phyloP scores from a whole-genome alignment of 2,329 filamentous ascomycete species.

The Basipetospora sp. region DNA sequence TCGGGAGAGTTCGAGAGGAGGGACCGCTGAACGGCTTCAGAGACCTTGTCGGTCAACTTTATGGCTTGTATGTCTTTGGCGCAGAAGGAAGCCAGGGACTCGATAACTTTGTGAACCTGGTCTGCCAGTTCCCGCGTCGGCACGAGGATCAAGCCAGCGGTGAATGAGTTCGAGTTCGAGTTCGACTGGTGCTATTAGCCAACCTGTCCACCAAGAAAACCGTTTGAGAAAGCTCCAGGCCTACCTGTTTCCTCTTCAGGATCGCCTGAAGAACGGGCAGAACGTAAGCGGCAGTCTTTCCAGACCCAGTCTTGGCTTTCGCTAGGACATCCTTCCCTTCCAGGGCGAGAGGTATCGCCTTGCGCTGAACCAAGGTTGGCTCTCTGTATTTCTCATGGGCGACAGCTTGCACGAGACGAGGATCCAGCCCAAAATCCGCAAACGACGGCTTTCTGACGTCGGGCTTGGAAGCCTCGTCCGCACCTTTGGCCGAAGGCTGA shows the following conservation, averaged over 20 bases:
- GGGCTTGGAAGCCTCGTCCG: slow-evolving; percentile 10
- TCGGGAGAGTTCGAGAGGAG: slow-evolving; percentile 77
- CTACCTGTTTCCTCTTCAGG: slow-evolving; percentile 59
- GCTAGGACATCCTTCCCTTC: slow-evolving; percentile 81
- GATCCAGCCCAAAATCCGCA: slow-evolving; percentile 63
- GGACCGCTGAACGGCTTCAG: slow-evolving; percentile 74
- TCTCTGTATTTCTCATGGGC: slow-evolving; percentile 69
- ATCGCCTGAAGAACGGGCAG: slow-evolving; percentile 78
- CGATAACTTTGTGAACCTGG: slow-evolving; percentile 69
- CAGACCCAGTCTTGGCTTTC: slow-evolving; percentile 85
- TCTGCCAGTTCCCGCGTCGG: slow-evolving; percentile 89
- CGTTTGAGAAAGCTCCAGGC: no score
- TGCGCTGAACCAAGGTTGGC: slow-evolving; percentile 77
- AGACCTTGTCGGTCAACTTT: slow-evolving; percentile 82
- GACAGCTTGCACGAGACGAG: slow-evolving; percentile 73
- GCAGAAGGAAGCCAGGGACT: slow-evolving; percentile 67
- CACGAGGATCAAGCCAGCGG: slow-evolving; percentile 73
- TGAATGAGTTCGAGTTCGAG: slow-evolving; percentile 37
- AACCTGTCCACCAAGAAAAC: neutral
- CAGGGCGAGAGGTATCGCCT: slow-evolving; percentile 75
- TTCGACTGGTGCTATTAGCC: neutral
- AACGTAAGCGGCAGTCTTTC: slow-evolving; percentile 93
- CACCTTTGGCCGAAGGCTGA: slow-evolving; percentile 23
- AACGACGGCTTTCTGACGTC: slow-evolving; percentile 36
- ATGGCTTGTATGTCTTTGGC: slow-evolving; percentile 67